Conservation (phyloP, 2,329 filamentous ascomycete species). For the Penicillium palitans region DNA sequence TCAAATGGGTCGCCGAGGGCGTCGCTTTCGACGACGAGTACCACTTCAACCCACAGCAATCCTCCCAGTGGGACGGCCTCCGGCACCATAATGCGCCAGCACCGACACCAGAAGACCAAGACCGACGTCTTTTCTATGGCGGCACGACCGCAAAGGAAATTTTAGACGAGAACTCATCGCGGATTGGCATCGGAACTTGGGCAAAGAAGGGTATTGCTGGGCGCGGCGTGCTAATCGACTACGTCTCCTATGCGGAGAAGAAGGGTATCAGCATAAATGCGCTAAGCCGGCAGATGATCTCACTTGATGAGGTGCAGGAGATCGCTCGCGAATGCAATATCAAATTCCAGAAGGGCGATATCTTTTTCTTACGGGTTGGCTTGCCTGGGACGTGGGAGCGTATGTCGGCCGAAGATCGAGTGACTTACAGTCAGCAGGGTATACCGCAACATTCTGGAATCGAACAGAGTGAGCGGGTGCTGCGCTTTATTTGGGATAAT, state of each 20-base stretch:
- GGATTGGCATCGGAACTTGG: constrained; percentile 43
- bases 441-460: constrained; percentile 38
- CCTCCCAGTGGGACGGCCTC: constrained; percentile 57
- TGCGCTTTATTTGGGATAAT: constrained; percentile 61
- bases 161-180: constrained; percentile 31
- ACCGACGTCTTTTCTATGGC: constrained; percentile 38
- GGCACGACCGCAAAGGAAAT: constrained; percentile 41
- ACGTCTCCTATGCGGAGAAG: constrained; percentile 37
- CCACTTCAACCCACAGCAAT: constrained; percentile 55
- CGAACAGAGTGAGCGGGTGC: constrained; percentile 44
- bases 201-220: constrained; percentile 42
- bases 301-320: constrained; percentile 37
- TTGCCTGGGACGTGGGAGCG: constrained; percentile 36
- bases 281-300: constrained; percentile 35
- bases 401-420: constrained; percentile 32
- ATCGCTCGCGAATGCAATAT: constrained; percentile 40
- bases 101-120: constrained; percentile 34
- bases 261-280: constrained; percentile 35
- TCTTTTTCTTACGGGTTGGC: constrained; percentile 43
- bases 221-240: constrained; percentile 44
- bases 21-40: constrained; percentile 53
- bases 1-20: constrained; percentile 50
- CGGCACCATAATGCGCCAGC: constrained; percentile 52
- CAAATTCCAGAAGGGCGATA: constrained; percentile 38
- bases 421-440: constrained; percentile 33